Percentiles rank a stretch among this genome's conserved stretches.
Conservation (phyloP, 805 yeast genomes). For the Pichia heedii region DNA sequence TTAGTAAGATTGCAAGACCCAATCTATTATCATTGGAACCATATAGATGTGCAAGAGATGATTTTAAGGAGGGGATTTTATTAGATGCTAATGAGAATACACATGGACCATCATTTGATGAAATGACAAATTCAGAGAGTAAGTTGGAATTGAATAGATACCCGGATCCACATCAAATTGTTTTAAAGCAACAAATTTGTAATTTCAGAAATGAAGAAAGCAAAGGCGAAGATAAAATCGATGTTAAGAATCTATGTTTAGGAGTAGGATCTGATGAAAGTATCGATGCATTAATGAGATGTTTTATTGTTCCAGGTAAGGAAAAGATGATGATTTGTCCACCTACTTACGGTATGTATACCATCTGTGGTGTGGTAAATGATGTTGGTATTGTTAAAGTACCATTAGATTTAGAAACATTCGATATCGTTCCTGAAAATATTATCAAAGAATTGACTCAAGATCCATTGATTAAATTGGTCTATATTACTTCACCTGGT, state of each 20-base stretch:
- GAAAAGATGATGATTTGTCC: slow-evolving; percentile 84
- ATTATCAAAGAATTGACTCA: slow-evolving; percentile 41
- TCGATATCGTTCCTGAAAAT: slow-evolving; percentile 50
- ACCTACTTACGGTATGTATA: slow-evolving; percentile 97
- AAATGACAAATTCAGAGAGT: slow-evolving; percentile 36
- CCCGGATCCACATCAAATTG: slow-evolving; percentile 92
- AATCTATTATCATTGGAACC: slow-evolving; percentile 80
- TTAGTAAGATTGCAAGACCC: slow-evolving; percentile 64
- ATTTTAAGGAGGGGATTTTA: slow-evolving; percentile 77
- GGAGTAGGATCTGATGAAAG: slow-evolving; percentile 98
- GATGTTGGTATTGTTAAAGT: slow-evolving; percentile 74
- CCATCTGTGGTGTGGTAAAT: slow-evolving; percentile 82
- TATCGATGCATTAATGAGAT: slow-evolving; percentile 80
- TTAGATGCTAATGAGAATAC: slow-evolving; percentile 96
- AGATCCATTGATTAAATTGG: slow-evolving; percentile 61
- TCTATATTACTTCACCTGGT: slow-evolving; percentile 91
- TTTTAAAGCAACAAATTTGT: slow-evolving; percentile 62
- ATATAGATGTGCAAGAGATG: slow-evolving; percentile 95
- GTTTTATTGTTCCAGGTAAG: slow-evolving; percentile 70
- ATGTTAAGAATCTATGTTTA: slow-evolving; percentile 66
- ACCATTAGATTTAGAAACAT: slow-evolving; percentile 59
- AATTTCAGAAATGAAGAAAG: slow-evolving; percentile 54
- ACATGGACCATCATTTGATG: slow-evolving; percentile 69
- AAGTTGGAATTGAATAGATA: slow-evolving; percentile 69
- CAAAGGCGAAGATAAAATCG: slow-evolving; percentile 10